phyloP scores from a whole-genome alignment of 805 yeast species.

The Diddensiella transvaalensis region DNA sequence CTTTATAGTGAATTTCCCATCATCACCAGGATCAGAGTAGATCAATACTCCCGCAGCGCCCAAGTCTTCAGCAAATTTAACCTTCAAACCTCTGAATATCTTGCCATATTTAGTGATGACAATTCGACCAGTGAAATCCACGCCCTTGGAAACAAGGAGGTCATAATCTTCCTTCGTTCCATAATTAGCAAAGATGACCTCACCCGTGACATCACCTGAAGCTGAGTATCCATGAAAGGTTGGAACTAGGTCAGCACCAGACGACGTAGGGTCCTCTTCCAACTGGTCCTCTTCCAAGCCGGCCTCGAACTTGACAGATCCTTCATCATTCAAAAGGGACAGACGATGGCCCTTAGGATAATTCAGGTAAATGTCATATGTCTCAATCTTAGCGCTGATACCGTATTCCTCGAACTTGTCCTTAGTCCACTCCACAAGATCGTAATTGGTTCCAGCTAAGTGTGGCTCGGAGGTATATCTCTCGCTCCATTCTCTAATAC shows the following conservation, averaged over 20 bases:
- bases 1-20: constrained; percentile 42
- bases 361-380: constrained; percentile 60
- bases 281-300: constrained; percentile 50
- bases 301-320: constrained; percentile 46
- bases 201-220: constrained; percentile 67
- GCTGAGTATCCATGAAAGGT: constrained; percentile 78
- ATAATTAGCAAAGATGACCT: constrained; percentile 63
- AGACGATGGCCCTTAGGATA: constrained; percentile 58
- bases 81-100: constrained; percentile 69
- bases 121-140: constrained; percentile 53
- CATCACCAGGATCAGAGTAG: constrained; percentile 68
- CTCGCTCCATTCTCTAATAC: constrained; percentile 49
- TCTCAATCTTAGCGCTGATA: constrained; percentile 47
- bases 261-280: constrained; percentile 49
- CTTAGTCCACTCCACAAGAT: constrained; percentile 52
- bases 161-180: constrained; percentile 63
- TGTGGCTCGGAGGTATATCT: constrained; percentile 53
- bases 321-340: constrained; percentile 37
- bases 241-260: constrained; percentile 50
- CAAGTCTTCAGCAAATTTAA: constrained; percentile 67
- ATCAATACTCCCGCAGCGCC: constrained; percentile 67
- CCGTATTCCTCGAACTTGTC: constrained; percentile 60
- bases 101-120: constrained; percentile 66
- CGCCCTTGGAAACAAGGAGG: constrained; percentile 42
- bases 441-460: constrained; percentile 45